Conservation (phyloP, 768 basidiomycete genomes). For the Boletus rufocinnamomeus region DNA sequence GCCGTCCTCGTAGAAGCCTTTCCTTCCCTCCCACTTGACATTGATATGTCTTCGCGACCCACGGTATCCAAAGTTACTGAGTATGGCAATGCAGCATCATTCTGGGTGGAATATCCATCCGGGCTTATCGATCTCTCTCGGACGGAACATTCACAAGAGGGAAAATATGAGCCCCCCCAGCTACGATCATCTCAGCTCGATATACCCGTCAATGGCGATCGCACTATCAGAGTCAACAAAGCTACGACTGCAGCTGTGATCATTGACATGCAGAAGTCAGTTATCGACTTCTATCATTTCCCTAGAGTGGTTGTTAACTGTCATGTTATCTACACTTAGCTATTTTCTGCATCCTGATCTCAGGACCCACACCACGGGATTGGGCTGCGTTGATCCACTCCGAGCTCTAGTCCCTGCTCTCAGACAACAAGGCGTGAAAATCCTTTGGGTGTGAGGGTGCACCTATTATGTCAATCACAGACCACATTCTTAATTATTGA, state of each 20-base stretch:
- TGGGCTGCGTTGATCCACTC: slow-evolving; percentile 59
- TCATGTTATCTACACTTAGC: slow-evolving; percentile 33
- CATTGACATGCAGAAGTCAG: slow-evolving; percentile 76
- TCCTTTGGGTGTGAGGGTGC: slow-evolving; percentile 63
- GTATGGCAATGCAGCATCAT: slow-evolving; percentile 55
- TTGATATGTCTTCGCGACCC: slow-evolving; percentile 48
- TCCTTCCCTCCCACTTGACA: background rate
- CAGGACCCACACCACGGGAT: slow-evolving; percentile 52
- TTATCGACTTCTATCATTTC: background rate
- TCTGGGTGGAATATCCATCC: slow-evolving; percentile 71
- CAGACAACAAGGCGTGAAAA: slow-evolving; percentile 51
- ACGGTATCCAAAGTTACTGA: slow-evolving; percentile 46
- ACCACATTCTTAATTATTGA: background rate
- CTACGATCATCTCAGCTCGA: slow-evolving; percentile 47
- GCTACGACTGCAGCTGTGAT: slow-evolving; percentile 57
- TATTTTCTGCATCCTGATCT: slow-evolving; percentile 68
- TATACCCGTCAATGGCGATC: slow-evolving; percentile 52
- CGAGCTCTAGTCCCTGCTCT: slow-evolving; percentile 49
- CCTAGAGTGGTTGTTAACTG: slow-evolving; percentile 7
- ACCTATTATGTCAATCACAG: background rate
- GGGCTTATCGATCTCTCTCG: slow-evolving; percentile 65
- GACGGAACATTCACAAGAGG: slow-evolving; percentile 39
- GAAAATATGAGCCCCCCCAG: slow-evolving; percentile 33
- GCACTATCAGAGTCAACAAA: slow-evolving; percentile 52
- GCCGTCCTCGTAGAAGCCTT: background rate